Evolutionary conservation across 2,329 filamentous ascomycete genomes (phyloP).

Genomic region (Dichotomopilus funicola): DNA sequence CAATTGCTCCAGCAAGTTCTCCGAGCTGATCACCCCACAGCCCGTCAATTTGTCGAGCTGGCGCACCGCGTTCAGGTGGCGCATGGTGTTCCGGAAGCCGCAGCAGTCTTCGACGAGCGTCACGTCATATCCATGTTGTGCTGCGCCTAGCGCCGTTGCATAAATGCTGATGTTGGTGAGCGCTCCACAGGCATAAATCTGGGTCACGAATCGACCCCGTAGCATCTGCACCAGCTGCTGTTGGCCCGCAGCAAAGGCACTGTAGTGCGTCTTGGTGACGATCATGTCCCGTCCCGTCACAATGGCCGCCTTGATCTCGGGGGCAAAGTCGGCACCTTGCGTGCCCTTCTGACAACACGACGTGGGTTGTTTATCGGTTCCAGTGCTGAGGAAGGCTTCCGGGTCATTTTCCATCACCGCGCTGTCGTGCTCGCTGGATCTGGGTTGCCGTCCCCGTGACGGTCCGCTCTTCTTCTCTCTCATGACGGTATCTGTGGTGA

Average conservation of each 20-base stretch:
- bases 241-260: slow-evolving; percentile 70
- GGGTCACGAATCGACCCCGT: slow-evolving; percentile 79
- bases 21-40: slow-evolving; percentile 56
- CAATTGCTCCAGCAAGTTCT: slow-evolving; percentile 47
- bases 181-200: slow-evolving; percentile 82
- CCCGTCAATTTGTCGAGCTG: slow-evolving; percentile 70
- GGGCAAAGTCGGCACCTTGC: slow-evolving; percentile 40
- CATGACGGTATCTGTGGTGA: slow-evolving; percentile 34
- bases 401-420: slow-evolving; percentile 34
- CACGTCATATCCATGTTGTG: slow-evolving; percentile 78
- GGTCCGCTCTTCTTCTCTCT: slow-evolving; percentile 18
- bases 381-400: slow-evolving; percentile 34
- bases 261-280: slow-evolving; percentile 73
- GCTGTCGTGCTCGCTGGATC: slow-evolving; percentile 27
- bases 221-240: slow-evolving; percentile 63
- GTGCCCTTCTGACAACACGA: slow-evolving; percentile 40
- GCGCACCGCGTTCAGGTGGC: slow-evolving; percentile 64
- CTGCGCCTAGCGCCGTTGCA: slow-evolving; percentile 86
- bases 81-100: slow-evolving; percentile 63
- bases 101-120: slow-evolving; percentile 85
- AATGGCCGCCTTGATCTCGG: slow-evolving; percentile 36
- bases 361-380: slow-evolving; percentile 27
- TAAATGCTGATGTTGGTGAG: slow-evolving; percentile 84
- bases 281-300: slow-evolving; percentile 43
- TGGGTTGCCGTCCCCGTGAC: slow-evolving; percentile 16